Base-by-base conservation (phyloP, 78 protist species). In the Dictyostelium purpureum region DNA sequence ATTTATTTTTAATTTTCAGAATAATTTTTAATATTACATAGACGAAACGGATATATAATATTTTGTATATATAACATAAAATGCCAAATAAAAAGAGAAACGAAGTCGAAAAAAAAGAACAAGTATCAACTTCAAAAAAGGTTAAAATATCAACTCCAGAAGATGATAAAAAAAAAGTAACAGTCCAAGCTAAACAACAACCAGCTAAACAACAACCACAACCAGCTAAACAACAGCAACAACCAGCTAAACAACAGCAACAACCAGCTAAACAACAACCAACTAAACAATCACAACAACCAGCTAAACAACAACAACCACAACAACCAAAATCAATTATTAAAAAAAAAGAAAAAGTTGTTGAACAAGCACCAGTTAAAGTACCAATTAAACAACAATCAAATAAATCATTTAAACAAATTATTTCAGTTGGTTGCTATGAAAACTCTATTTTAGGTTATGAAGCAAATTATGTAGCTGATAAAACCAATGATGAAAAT, bases 391-490 rank as follows among this genome's bases (percentile, higher is more conserved):
- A 73, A 16, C 35, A 33, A 51, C 4, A 52, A 47, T 5, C 10
- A 51, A 51, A 47, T 33, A 75, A 52, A 1, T 24, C 12, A 6
- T 12, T 6, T 18, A 51, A n/a, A 16, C 45, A 51, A 38, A 33
- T 63, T 14, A 76, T 83, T 56, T 56, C 92, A 59, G 76, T 85
- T 59, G 92, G 92, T 18, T 85, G 92, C 59, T 85, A 85, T 74
- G 92, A 85, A 74, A 52, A 85, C 24, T 73, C 83, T 47, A 85
- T 85, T 45, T 21, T 85, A 35, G 92, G 92, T 14, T 85, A 42
- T 45, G 92, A 85, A 57, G 82, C 82, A 33, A 61, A 49, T 7
- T 35, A 38, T 10, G n/a, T 85, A 10, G 31, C 45, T 6, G 76
- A 74, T 61, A 10, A 59, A 18, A 38, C 51, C 6, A 35, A 79